Evolutionary conservation across 805 yeast species (phyloP).

Genomic region (Starmerella lactis-condensi): DNA sequence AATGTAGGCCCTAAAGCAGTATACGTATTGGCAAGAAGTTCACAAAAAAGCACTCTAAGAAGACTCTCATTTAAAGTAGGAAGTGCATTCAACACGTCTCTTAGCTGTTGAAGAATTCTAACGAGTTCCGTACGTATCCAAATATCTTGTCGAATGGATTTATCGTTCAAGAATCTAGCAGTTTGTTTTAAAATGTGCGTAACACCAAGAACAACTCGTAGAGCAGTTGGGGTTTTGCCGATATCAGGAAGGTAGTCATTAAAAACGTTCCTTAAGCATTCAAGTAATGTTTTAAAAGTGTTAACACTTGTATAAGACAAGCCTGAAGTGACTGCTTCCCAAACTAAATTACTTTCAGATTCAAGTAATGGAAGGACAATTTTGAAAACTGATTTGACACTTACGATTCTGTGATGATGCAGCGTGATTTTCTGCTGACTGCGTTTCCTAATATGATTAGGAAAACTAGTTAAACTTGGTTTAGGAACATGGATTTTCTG

Average conservation of each 20-base stretch:
- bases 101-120: constrained; percentile 11
- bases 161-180: constrained; percentile 37
- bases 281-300: constrained; percentile 64
- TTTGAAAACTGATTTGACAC: constrained; percentile 74
- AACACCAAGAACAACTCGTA: constrained; percentile 46
- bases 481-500: constrained; percentile 55
- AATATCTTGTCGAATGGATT: constrained; percentile 39
- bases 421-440: constrained; percentile 63
- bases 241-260: constrained; percentile 28
- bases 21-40: constrained; percentile 58
- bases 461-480: constrained; percentile 3
- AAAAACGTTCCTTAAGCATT: constrained; percentile 47
- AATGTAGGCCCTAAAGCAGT: constrained; percentile 18
- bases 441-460: constrained; percentile 49
- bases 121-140: constrained; percentile 50
- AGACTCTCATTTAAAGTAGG: constrained; percentile 21
- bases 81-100: constrained; percentile 31
- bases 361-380: constrained; percentile 70
- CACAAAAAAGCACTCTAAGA: constrained; percentile 35
- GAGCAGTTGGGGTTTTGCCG: no score
- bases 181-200: constrained; percentile 61
- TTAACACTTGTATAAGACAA: constrained; percentile 78
- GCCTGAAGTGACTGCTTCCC: constrained; percentile 80
- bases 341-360: constrained; percentile 46
- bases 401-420: constrained; percentile 80